Base-by-base conservation (phyloP, 140 eudicot genomes). In the Ambrosia hybrid region DNA sequence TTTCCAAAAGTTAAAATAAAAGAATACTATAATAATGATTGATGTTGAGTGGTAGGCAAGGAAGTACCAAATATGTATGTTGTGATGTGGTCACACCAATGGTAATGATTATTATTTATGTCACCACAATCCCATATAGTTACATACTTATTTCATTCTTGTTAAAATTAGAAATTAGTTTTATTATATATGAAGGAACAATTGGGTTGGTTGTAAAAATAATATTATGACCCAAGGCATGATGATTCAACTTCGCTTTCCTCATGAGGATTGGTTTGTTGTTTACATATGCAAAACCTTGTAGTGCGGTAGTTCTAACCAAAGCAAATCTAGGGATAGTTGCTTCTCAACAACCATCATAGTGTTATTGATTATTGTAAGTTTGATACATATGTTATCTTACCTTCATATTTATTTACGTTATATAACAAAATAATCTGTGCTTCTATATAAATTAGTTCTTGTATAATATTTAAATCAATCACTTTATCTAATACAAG, bases 271-370 rank as follows among this genome's bases (percentile, higher is more conserved):
- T 33, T 58, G 74, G 53, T 70, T 70, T 14, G 57, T 53, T 51
- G 61, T 38, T 59, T 30, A 17, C 52, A 51, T 79, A 55, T 30
- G 9, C 59, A 67, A 2, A 14, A 57, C 39, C 46, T 55, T 68
- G 43, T 74, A 77, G 66, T 79, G 89, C 61, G 85, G 84, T 84
- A 60, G 89, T 75, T 87, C 75, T 73, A 84, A 79, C 82, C 10
- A 72, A 64, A 65, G 38, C 78, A 36, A 45, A 78, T 43, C 56
- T 17, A 56, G 0, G 36, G 73, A 64, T 65, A 10, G 60, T 62
- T 48, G 65, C 68, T 55, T 64, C 11, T 43, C 48, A 43, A 43
- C 48, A 43, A 43, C 48, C 48, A 43, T 43, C 48, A 41, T 41
- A 41, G 46, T 41, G 46, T 9, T 5, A 41, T 41, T 41, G 8